These are phyloP conservation scores for Zangia roseola DNA, from an alignment of 768 basidiomycete species.

Conservation along the genomic window DNA sequence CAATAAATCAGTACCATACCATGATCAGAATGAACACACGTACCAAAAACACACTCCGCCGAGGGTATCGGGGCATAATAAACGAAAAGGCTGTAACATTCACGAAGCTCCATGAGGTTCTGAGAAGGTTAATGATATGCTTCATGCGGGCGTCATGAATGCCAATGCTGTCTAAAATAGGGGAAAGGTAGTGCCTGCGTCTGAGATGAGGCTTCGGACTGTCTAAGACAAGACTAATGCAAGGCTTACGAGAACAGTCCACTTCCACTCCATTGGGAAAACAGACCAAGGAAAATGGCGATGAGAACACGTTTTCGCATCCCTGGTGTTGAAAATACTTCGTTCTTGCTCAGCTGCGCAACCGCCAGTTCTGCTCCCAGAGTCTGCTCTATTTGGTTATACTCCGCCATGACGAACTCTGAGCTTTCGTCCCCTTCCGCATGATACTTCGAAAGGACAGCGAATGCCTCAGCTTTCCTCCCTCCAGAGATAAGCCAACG, in stretches of 20 bases:
- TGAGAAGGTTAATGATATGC: slow-evolving; percentile 13
- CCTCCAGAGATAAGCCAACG: slow-evolving; percentile 63
- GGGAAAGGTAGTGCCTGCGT: slow-evolving; percentile 9
- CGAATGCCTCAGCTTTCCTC: slow-evolving; percentile 46
- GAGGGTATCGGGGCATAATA: slow-evolving; percentile 12
- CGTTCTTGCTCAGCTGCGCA: neutral
- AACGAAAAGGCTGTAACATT: slow-evolving; percentile 6
- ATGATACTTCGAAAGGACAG: slow-evolving; percentile 56
- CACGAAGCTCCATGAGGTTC: slow-evolving; percentile 9
- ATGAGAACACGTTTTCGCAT: slow-evolving; percentile 17
- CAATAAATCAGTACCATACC: neutral
- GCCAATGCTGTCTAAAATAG: slow-evolving; percentile 17
- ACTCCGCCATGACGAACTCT: slow-evolving; percentile 59
- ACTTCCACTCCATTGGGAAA: slow-evolving; percentile 13
- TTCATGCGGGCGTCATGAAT: slow-evolving; percentile 19
- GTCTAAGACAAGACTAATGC: rapidly evolving
- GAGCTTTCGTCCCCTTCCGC: slow-evolving; percentile 54
- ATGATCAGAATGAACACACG: neutral
- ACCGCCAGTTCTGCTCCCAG: slow-evolving; percentile 32
- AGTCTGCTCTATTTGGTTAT: slow-evolving; percentile 53
- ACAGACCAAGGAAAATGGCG: slow-evolving; percentile 13
- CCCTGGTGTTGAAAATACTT: slow-evolving; percentile 8
- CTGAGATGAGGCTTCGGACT: neutral
- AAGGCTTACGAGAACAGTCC: slow-evolving; percentile 8
- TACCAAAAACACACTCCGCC: slow-evolving; percentile 16